Conservation (phyloP, 1,284 basidiomycete genomes). For the Moniliella sp. region DNA sequence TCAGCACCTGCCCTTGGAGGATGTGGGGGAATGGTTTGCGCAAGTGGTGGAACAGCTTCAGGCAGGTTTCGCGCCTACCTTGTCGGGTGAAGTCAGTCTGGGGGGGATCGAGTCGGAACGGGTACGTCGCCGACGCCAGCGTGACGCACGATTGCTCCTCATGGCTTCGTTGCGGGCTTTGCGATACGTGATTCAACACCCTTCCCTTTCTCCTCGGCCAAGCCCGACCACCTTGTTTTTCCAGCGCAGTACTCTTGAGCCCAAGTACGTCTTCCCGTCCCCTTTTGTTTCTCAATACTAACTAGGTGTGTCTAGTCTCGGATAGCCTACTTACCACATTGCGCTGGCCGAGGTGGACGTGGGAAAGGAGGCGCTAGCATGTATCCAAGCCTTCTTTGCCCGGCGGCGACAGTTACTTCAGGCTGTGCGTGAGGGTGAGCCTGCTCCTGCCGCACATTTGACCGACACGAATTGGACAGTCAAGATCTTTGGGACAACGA, state of each 20-base stretch:
- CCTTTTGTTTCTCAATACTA: background rate
- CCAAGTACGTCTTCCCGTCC: background rate
- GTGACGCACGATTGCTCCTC: background rate
- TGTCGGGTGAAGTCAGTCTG: background rate
- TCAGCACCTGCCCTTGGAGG: background rate
- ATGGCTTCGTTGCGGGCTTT: background rate
- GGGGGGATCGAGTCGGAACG: background rate
- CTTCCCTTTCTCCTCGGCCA: background rate
- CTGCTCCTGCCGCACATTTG: too few species aligned
- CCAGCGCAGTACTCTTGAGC: background rate
- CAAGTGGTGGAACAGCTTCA: background rate
- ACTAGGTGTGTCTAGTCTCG: background rate
- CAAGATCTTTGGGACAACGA: background rate
- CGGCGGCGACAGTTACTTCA: background rate
- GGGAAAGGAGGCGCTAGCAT: background rate
- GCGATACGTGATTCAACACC: background rate
- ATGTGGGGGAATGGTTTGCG: background rate
- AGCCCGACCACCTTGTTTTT: background rate
- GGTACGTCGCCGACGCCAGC: background rate
- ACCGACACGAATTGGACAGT: background rate
- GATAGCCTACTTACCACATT: background rate
- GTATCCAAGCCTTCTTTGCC: background rate
- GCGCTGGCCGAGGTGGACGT: background rate
- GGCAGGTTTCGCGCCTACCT: background rate
- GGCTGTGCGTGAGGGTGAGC: background rate